These are phyloP conservation scores for Termitomyces sp. DNA, from an alignment of 768 basidiomycete genomes.

Conservation along the genomic window DNA sequence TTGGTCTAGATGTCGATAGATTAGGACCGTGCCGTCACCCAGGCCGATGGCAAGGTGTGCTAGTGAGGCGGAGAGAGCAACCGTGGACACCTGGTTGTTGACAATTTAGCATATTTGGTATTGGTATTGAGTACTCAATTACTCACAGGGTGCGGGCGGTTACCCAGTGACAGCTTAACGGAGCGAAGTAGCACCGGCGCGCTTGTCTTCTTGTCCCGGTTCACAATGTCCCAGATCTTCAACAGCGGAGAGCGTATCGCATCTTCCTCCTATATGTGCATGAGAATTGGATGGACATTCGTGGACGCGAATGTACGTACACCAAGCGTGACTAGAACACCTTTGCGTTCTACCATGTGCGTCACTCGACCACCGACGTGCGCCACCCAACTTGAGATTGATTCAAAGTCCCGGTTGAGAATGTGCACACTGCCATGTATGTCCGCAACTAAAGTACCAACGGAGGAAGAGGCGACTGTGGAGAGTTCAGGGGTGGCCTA, in stretches of 20 bases:
- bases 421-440: slow-evolving; percentile 82
- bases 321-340: slow-evolving; percentile 81
- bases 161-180: slow-evolving; percentile 70
- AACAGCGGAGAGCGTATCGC: slow-evolving; percentile 60
- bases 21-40: slow-evolving; percentile 90
- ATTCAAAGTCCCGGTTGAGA: slow-evolving; percentile 71
- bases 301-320: slow-evolving; percentile 46
- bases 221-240: slow-evolving; percentile 88
- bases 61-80: slow-evolving; percentile 74
- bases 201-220: slow-evolving; percentile 60
- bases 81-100: slow-evolving; percentile 57
- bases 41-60: slow-evolving; percentile 89
- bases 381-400: slow-evolving; percentile 71
- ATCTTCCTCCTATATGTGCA: slow-evolving; percentile 67
- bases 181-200: slow-evolving; percentile 67
- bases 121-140: neutral
- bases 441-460: slow-evolving; percentile 76
- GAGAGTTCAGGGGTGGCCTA: slow-evolving; percentile 74
- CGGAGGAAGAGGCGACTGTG: slow-evolving; percentile 55
- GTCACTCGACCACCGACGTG: slow-evolving; percentile 79
- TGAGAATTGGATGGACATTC: slow-evolving; percentile 5
- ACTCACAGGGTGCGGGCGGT: slow-evolving; percentile 74
- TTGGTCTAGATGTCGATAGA: slow-evolving; percentile 90
- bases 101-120: slow-evolving; percentile 4
- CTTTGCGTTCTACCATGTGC: slow-evolving; percentile 80